Conservation (phyloP, 805 yeast genomes). For the Ogataea ramenticola region DNA sequence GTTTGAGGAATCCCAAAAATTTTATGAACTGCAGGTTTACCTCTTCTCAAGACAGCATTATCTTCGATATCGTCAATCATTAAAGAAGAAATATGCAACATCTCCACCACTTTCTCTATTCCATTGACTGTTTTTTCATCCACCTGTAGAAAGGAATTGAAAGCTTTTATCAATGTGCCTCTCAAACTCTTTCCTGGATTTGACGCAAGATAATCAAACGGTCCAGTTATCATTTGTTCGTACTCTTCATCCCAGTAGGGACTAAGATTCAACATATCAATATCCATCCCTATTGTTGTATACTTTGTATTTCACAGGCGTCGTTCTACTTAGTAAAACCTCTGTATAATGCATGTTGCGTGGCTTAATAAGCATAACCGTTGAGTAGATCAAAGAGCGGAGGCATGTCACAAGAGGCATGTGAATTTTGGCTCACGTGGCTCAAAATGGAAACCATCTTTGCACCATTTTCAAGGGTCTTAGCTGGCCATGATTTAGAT, state of each 20-base stretch:
- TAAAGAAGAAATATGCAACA: conserved; percentile 59
- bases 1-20: conserved; percentile 75
- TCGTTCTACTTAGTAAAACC: too few species aligned
- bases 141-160: conserved; percentile 44
- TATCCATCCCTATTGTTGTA: background rate
- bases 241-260: background rate
- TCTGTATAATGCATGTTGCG: too few species aligned
- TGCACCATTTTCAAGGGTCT: background rate
- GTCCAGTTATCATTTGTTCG: conserved; percentile 24
- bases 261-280: background rate
- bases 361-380: too few species aligned
- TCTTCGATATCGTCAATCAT: conserved; percentile 90
- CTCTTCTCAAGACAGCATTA: conserved; percentile 61
- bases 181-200: conserved; percentile 56
- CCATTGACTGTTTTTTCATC: conserved; percentile 28
- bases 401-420: background rate
- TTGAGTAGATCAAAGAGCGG: too few species aligned
- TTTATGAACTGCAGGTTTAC: conserved; percentile 71
- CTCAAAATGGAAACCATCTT: too few species aligned
- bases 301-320: too few species aligned
- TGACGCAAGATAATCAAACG: conserved; percentile 42
- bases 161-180: conserved; percentile 38
- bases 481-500: background rate
- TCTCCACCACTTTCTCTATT: conserved; percentile 45
- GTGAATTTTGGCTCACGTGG: too few species aligned